Percentiles rank a stretch among this genome's conserved stretches.
Evolutionary conservation across 345 rosid species (phyloP).

Genomic region (rapeseed (Brassica napus)): DNA sequence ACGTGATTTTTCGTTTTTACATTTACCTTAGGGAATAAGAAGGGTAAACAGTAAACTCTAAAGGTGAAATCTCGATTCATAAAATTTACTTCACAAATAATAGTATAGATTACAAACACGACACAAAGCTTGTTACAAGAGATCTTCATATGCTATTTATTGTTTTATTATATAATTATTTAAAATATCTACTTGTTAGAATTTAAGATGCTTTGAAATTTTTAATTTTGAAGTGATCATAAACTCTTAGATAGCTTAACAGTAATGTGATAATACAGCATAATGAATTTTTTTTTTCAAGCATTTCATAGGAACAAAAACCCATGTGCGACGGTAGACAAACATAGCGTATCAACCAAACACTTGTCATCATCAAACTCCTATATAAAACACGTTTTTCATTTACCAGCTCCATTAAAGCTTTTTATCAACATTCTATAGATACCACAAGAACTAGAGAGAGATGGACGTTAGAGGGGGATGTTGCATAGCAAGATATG

Average conservation of each 20-base stretch:
- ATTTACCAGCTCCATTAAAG: not conserved
- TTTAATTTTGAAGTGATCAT: not conserved
- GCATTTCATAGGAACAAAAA: not conserved
- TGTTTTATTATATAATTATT: not conserved
- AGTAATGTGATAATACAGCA: not conserved
- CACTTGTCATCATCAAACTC: conserved; percentile 50
- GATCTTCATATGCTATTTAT: too few species aligned
- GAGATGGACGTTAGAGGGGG: conserved; percentile 63
- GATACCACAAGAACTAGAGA: not conserved
- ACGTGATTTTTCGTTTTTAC: too few species aligned
- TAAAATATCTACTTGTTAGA: not conserved
- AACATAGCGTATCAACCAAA: conserved; percentile 43
- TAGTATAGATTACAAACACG: not conserved
- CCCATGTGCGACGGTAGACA: conserved; percentile 26
- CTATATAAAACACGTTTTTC: conserved; percentile 44
- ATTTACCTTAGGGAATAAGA: too few species aligned
- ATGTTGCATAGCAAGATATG: conserved; percentile 75
- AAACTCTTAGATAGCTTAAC: not conserved
- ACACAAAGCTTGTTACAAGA: not conserved
- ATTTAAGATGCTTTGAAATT: not conserved
- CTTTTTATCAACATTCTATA: not conserved
- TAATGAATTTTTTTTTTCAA: not conserved
- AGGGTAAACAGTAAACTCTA: too few species aligned
- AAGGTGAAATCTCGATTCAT: too few species aligned
- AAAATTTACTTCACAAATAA: too few species aligned